phyloP scores from a whole-genome alignment of 805 yeast genomes.

The Candida nitratophila region DNA sequence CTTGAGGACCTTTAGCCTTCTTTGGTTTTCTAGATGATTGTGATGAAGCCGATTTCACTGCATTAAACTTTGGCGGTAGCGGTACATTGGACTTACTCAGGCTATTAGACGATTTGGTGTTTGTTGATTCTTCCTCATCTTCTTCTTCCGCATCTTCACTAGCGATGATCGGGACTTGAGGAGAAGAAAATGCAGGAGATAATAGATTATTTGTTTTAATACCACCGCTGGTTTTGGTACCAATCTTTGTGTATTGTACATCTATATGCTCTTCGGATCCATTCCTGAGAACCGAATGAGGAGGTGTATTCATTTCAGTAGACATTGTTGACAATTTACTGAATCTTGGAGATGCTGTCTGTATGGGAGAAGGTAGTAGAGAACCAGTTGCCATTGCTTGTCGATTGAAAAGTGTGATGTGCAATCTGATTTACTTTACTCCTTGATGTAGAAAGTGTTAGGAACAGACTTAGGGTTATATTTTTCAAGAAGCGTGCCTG shows the following conservation, averaged over 20 bases:
- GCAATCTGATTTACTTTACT: too few relatives aligned
- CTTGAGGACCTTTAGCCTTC: slow-evolving; percentile 21
- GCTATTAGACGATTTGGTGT: too few relatives aligned
- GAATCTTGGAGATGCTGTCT: background rate
- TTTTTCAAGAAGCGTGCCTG: too few relatives aligned
- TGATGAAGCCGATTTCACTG: background rate
- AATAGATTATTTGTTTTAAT: slow-evolving; percentile 8
- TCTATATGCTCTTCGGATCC: background rate
- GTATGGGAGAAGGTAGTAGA: slow-evolving; percentile 1
- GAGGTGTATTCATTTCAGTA: slow-evolving; percentile 2
- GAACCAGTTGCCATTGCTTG: background rate
- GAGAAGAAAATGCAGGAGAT: slow-evolving; percentile 43
- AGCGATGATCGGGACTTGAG: slow-evolving; percentile 24
- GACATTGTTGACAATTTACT: background rate
- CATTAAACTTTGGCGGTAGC: slow-evolving; percentile 13
- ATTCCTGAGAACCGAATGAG: slow-evolving; percentile 2
- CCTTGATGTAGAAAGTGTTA: too few relatives aligned
- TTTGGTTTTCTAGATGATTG: slow-evolving; percentile 5
- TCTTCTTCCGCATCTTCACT: background rate
- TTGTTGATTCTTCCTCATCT: too few relatives aligned
- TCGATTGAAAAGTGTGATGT: too few relatives aligned
- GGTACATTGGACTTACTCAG: slow-evolving; percentile 5
- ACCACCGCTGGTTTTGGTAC: background rate
- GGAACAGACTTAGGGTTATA: too few relatives aligned
- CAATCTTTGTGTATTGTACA: background rate